Evolutionary conservation across 805 yeast species (phyloP), one percentile per base, ranked within the genome.

Genomic region (Starmerella apicola): DNA sequence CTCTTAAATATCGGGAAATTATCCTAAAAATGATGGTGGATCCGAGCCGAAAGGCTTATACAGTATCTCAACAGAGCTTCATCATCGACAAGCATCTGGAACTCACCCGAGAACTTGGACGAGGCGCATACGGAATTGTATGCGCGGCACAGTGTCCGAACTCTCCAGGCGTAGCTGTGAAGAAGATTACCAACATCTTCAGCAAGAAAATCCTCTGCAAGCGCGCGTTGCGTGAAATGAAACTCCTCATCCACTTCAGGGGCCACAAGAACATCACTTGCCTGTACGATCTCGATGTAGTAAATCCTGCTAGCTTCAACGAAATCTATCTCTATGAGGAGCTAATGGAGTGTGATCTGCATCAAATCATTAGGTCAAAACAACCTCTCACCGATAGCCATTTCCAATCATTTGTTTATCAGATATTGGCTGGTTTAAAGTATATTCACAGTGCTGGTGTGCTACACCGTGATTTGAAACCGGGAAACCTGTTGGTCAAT

Each of bases 291-390:
- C 70, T 88, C 61, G 98, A 91, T 62, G 81, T 91, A 37, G 84
- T 86, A 28, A 64, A 71, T 36, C 83, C 86, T 19, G 71, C 76
- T 49, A 72, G 74, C 38, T 88, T 88, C 66, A 85, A 86, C 60
- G 98, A 93, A 54, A 70, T 91, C 10, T 91, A 91, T 51, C 67
- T 91, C 6, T 91, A 91, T 55, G 98, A 91, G 60, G 98, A 88
- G 61, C 66, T 91, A 51, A 91, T 91, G 98, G 98, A 91, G 60
- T 91, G 98, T 64, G 98, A 91, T 60, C 80, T 91, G 83, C 97
- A 91, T 60, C 97, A 88, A 61, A 91, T 91, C 54, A 88, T 91
- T 46, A 71, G 94, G 51, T 82, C 94, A 9, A 88, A 86, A 17
- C 97, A 88, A 61, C 72, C 72, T 41, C 66, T 88, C 38, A 74